A percentile compares a stretch with the other conserved stretches of the same genome.
Evolutionary conservation across 345 rosid genomes (phyloP).

Genomic region (Stellera chamaejasme): DNA sequence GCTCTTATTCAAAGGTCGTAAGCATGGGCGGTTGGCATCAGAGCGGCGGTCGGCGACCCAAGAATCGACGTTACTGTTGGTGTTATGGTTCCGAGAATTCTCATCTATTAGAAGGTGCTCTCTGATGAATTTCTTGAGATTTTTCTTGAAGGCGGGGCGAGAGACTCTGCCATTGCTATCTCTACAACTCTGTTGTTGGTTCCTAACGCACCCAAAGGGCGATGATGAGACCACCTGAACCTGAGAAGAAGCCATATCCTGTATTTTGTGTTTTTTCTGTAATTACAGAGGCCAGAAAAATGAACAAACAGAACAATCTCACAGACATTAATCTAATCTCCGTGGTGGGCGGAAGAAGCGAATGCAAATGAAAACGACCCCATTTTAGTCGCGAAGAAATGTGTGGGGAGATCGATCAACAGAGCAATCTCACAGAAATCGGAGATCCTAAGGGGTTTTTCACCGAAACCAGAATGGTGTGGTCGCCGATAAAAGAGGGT

Average conservation of each 20-base stretch:
- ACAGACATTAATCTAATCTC: too few relatives aligned
- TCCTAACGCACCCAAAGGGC: slow-evolving; percentile 47
- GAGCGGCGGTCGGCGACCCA: slow-evolving; percentile 3
- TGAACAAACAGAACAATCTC: neutral
- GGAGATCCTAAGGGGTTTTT: neutral
- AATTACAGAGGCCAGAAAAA: too few relatives aligned
- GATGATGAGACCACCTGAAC: slow-evolving; percentile 54
- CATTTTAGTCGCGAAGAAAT: slow-evolving; percentile 2
- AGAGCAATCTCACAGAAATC: slow-evolving; percentile 8
- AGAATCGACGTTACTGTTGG: neutral
- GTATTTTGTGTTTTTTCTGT: neutral
- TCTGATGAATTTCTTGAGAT: slow-evolving; percentile 53
- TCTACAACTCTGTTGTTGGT: slow-evolving; percentile 34
- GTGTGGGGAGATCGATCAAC: slow-evolving; percentile 3
- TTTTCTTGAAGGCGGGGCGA: slow-evolving; percentile 41
- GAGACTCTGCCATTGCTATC: slow-evolving; percentile 32
- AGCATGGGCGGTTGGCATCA: slow-evolving; percentile 3
- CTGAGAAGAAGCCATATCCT: slow-evolving; percentile 59
- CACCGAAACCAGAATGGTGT: neutral
- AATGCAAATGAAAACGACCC: slow-evolving; percentile 1
- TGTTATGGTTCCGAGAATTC: slow-evolving; percentile 9
- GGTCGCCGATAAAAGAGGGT: neutral
- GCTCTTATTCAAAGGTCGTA: slow-evolving; percentile 11
- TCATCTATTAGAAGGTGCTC: slow-evolving; percentile 30
- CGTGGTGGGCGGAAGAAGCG: too few relatives aligned